These are phyloP conservation scores for Ascochyta fabae DNA, from an alignment of 2,329 filamentous ascomycete genomes.

Conservation along the genomic window DNA sequence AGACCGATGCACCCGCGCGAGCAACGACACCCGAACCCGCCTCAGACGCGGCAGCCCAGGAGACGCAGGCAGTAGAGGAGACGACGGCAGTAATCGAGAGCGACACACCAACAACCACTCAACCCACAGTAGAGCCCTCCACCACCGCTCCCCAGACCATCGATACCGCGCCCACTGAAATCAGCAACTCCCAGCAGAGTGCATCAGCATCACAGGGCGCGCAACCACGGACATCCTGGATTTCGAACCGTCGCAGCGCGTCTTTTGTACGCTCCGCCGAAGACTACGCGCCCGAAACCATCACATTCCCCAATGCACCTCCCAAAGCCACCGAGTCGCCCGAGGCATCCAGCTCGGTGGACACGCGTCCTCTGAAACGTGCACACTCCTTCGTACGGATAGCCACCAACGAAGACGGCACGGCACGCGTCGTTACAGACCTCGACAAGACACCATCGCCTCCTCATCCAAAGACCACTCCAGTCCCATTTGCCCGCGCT, in stretches of 20 bases:
- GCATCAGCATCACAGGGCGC: conserved; percentile 41
- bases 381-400: conserved; percentile 69
- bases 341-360: conserved; percentile 48
- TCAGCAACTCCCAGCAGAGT: conserved; percentile 41
- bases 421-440: conserved; percentile 80
- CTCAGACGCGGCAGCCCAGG: conserved; percentile 27
- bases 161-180: conserved; percentile 35
- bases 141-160: conserved; percentile 28
- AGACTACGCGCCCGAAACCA: conserved; percentile 41
- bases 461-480: conserved; percentile 59
- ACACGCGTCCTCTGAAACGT: conserved; percentile 50
- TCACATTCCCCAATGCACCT: conserved; percentile 37
- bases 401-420: conserved; percentile 85
- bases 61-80: conserved; percentile 19
- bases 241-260: conserved; percentile 55
- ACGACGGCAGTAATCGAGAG: conserved; percentile 11
- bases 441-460: conserved; percentile 74
- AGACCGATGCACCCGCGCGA: conserved; percentile 27
- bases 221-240: conserved; percentile 48
- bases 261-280: conserved; percentile 47
- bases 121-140: conserved; percentile 28
- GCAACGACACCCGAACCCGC: conserved; percentile 30
- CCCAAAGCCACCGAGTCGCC: conserved; percentile 51
- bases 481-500: conserved; percentile 46
- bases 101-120: conserved; percentile 28